phyloP scores from a whole-genome alignment of 345 rosid species.

The Citrus inodora region DNA sequence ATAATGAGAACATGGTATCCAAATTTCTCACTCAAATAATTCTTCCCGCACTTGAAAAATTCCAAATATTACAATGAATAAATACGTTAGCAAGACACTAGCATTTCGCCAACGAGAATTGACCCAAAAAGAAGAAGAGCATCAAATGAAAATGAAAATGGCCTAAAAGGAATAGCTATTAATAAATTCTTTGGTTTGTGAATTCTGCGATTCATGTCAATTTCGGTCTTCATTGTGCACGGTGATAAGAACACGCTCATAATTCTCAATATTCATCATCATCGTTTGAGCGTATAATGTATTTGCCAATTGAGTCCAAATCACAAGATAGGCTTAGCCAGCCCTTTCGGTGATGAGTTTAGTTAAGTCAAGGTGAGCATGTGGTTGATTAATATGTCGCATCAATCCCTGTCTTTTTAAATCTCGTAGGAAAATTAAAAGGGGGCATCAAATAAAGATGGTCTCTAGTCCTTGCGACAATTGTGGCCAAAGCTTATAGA shows the following conservation, averaged over 20 bases:
- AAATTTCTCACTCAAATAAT: background rate
- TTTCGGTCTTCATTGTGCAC: background rate
- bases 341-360: background rate
- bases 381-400: background rate
- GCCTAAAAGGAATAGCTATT: background rate
- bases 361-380: background rate
- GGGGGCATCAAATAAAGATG: too few relatives aligned
- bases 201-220: background rate
- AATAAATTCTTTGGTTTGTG: background rate
- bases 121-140: background rate
- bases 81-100: background rate
- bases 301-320: background rate
- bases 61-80: too few relatives aligned
- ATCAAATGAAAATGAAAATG: background rate
- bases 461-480: background rate
- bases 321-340: background rate
- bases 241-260: background rate
- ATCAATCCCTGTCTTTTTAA: background rate
- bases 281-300: background rate
- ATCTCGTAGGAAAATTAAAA: background rate
- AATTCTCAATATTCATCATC: background rate
- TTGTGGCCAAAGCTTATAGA: background rate
- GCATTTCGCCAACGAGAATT: background rate
- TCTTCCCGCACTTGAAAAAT: background rate
- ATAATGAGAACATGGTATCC: background rate